phyloP scores from a whole-genome alignment of 345 rosid genomes.

The Syzygium aromaticum region DNA sequence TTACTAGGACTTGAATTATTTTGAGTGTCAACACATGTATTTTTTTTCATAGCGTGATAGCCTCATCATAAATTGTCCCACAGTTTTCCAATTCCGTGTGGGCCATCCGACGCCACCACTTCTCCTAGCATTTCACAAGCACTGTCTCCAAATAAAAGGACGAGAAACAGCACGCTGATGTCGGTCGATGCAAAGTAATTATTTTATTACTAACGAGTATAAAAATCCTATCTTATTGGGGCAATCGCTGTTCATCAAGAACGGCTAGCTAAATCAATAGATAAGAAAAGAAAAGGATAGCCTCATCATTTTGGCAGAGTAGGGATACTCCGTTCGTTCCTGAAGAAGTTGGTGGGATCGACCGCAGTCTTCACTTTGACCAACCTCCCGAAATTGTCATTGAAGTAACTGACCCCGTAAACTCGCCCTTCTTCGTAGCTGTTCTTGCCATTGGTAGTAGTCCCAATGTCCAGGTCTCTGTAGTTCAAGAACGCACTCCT shows the following conservation, averaged over 20 bases:
- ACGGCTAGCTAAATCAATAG: too few relatives aligned
- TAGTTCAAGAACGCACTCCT: slow-evolving; percentile 16
- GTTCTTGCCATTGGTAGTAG: neutral
- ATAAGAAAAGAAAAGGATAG: too few relatives aligned
- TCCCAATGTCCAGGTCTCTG: slow-evolving; percentile 14
- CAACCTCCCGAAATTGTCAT: slow-evolving; percentile 11
- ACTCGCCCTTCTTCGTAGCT: slow-evolving; percentile 3
- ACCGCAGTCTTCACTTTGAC: slow-evolving; percentile 13
- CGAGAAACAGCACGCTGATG: neutral
- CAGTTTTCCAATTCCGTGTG: neutral
- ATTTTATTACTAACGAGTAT: neutral
- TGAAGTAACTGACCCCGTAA: slow-evolving; percentile 8
- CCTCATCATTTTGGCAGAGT: too few relatives aligned
- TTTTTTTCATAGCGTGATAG: too few relatives aligned
- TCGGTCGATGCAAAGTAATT: neutral
- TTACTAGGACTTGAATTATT: neutral
- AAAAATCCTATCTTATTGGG: neutral
- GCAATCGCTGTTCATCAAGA: too few relatives aligned
- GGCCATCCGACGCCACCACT: neutral
- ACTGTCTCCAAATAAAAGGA: neutral
- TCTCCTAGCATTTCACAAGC: neutral
- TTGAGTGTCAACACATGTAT: neutral
- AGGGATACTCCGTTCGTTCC: slow-evolving; percentile 3
- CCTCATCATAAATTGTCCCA: too few relatives aligned
- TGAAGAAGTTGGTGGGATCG: slow-evolving; percentile 16